Evolutionary conservation across 352 stramenopile genomes (phyloP).

Genomic region (Globisporangium middletonii): DNA sequence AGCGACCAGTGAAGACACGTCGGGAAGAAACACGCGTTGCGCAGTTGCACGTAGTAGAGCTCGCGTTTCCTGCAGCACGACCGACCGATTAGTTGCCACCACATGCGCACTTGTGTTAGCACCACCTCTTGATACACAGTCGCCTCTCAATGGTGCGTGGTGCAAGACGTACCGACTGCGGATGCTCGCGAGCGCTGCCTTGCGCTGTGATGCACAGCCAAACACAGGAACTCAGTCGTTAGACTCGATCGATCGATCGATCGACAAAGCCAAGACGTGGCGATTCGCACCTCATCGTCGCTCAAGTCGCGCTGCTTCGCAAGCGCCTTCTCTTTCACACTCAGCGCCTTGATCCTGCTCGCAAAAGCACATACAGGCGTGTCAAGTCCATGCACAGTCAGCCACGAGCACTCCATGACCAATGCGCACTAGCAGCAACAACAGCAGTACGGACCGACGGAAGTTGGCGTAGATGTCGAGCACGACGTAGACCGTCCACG

Average conservation of each 20-base stretch:
- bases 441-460: constrained; percentile 35
- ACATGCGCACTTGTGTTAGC: neutral
- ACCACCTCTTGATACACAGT: neutral
- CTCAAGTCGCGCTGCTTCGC: constrained; percentile 38
- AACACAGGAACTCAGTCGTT: constrained; percentile 1
- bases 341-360: constrained; percentile 52
- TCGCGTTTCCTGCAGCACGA: constrained; percentile 41
- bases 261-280: neutral
- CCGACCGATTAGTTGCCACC: neutral
- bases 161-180: constrained; percentile 29
- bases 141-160: neutral
- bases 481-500: constrained; percentile 69
- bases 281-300: constrained; percentile 38
- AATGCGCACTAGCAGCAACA: neutral
- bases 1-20: constrained; percentile 81
- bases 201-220: constrained; percentile 21
- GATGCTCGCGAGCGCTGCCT: constrained; percentile 34
- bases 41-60: constrained; percentile 72
- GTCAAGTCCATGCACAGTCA: neutral
- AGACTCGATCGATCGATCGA: neutral
- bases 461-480: constrained; percentile 78
- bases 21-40: constrained; percentile 77
- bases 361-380: neutral
- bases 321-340: constrained; percentile 52
- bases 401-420: neutral